Evolutionary conservation across 2,329 filamentous ascomycete genomes (phyloP), one percentile per base, ranked within the genome.

Genomic region (Davidsoniella australis): DNA sequence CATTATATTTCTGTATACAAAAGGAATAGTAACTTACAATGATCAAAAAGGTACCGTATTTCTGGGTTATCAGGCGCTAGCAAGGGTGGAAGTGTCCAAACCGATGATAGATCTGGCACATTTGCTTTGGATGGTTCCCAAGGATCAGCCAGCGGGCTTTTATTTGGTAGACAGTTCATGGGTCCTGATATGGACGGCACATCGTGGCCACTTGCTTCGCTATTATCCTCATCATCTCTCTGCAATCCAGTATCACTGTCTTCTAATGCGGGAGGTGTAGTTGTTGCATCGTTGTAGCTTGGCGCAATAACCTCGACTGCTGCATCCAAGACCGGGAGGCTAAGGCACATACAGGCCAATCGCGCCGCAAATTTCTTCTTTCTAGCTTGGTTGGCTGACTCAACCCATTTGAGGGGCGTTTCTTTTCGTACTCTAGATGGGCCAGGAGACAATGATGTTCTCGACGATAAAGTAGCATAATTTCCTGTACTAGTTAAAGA

Each of bases 11-110:
- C 9, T 16, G 33, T 26, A 14, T 42, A 20, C n/a, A 23, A 18
- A 33, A 44, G 12, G 38, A 17, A 38, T 26, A 17, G 37, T 26
- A 46, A 49, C 43, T 51, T 50, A 51, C 50, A 47, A 41, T 50
- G 50, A 33, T 54, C 49, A 49, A 52, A 52, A 45, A 53, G 45
- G 41, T 47, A 45, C 42, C 46, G 37, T 33, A 51, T 26, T 16
- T 48, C 47, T 23, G 41, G 49, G 45, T 53, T 47, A 45, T 45
- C 17, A 4, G 45, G 26, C 17, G n/a, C 18, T 8, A 48, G 20
- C 2, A 41, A 33, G 16, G 45, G 37, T 5, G 45, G 45, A 1
- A 48, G n/a, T 2, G n/a, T 26, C 18, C 29, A 41, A 8, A 38
- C 39, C 6, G 26, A 16, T 9, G 20, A 29, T 16, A 48, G 37